Percentiles rank a stretch among this genome's conserved stretches.
Conservation (phyloP, 768 basidiomycete species). For the Asterophora parasitica region DNA sequence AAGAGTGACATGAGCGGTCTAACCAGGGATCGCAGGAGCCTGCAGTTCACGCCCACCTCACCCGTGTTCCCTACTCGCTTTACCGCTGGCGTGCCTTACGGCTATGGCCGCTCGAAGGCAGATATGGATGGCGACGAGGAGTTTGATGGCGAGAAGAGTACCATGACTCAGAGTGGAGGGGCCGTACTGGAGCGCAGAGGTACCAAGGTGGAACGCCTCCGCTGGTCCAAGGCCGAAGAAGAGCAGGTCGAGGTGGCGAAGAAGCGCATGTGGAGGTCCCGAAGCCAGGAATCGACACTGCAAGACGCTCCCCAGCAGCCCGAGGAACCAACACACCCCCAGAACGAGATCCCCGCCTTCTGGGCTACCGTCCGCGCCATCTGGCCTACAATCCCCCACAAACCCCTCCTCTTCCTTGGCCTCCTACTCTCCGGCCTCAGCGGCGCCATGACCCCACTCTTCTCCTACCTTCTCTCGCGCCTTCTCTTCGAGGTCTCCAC, state of each 20-base stretch:
- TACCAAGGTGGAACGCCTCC: slow-evolving; percentile 14
- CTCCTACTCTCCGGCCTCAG: slow-evolving; percentile 62
- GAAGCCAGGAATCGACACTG: background rate
- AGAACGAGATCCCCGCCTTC: slow-evolving; percentile 29
- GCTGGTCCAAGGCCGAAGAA: slow-evolving; percentile 21
- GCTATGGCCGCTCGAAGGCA: slow-evolving; percentile 1
- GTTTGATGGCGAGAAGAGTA: slow-evolving; percentile 43
- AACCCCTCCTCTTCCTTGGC: slow-evolving; percentile 65
- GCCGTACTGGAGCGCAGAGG: slow-evolving; percentile 28
- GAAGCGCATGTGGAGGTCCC: slow-evolving; percentile 6
- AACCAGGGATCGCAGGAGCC: slow-evolving; percentile 38
- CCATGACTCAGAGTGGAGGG: slow-evolving; percentile 33
- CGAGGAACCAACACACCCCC: background rate
- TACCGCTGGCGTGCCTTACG: slow-evolving; percentile 2
- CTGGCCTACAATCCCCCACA: slow-evolving; percentile 72
- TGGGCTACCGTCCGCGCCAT: slow-evolving; percentile 47
- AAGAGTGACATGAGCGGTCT: background rate
- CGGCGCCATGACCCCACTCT: slow-evolving; percentile 86
- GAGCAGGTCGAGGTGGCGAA: background rate
- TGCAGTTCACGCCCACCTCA: slow-evolving; percentile 63
- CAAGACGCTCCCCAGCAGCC: background rate
- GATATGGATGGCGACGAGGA: slow-evolving; percentile 16
- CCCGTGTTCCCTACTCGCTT: slow-evolving; percentile 30
- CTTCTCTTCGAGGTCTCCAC: slow-evolving; percentile 74
- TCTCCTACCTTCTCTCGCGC: slow-evolving; percentile 83